Evolutionary conservation across 495 filamentous ascomycete genomes (phyloP).

Genomic region (Bryoglossum gracile): DNA sequence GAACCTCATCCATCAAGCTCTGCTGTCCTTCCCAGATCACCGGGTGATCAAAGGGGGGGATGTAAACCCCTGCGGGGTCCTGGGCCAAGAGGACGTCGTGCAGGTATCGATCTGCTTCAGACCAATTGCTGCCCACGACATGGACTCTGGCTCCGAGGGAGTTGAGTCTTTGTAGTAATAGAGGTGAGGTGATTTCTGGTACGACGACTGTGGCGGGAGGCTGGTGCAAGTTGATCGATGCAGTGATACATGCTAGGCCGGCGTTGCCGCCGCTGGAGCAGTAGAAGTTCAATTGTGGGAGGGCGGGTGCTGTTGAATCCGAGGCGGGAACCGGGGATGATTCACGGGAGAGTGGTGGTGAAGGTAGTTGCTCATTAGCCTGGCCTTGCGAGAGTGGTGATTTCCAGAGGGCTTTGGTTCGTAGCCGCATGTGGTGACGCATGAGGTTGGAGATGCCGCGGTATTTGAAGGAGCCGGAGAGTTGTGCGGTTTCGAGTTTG

Average conservation of each 20-base stretch:
- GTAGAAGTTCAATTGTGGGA: constrained; percentile 62
- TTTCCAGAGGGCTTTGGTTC: too few relatives aligned
- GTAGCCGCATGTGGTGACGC: too few relatives aligned
- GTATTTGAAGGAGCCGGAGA: constrained; percentile 91
- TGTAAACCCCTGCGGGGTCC: constrained; percentile 58
- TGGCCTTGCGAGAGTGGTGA: too few relatives aligned
- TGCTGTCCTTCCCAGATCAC: constrained; percentile 76
- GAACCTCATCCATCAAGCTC: constrained; percentile 67
- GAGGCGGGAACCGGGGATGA: too few relatives aligned
- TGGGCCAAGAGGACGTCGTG: constrained; percentile 50
- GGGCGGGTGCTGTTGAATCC: constrained; percentile 25
- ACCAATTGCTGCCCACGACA: constrained; percentile 63
- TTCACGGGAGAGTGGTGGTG: too few relatives aligned
- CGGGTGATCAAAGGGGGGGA: constrained; percentile 82
- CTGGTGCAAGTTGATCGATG: constrained; percentile 55
- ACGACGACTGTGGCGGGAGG: constrained; percentile 82
- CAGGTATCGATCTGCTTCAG: constrained; percentile 68
- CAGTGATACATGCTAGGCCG: constrained; percentile 80
- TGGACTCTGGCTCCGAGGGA: constrained; percentile 41
- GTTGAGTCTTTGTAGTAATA: constrained; percentile 67
- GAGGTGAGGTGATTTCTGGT: constrained; percentile 53
- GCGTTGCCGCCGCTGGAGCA: constrained; percentile 85
- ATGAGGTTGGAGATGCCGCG: constrained; percentile 80
- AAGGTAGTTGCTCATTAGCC: too few relatives aligned
- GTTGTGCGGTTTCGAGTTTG: constrained; percentile 90